Evolutionary conservation across 352 stramenopile species (phyloP).

Genomic region (Pythium phragmitis): DNA sequence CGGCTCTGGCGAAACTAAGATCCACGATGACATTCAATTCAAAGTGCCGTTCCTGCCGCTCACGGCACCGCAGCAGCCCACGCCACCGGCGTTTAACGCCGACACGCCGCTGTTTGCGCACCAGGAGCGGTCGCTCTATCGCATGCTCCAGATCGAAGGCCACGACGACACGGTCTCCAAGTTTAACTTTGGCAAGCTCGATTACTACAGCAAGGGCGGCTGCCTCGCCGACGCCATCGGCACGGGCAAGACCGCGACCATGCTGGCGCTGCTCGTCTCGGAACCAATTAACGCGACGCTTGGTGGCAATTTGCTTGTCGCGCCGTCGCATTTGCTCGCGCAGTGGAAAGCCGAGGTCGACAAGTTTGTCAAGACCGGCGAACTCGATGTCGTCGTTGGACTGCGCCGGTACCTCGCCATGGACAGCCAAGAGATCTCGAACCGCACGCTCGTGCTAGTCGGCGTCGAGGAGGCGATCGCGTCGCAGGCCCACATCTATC

Average conservation of each 20-base stretch:
- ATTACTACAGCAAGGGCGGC: conserved; percentile 71
- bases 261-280: conserved; percentile 69
- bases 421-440: conserved; percentile 45
- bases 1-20: conserved; percentile 20
- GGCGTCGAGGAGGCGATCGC: conserved; percentile 74
- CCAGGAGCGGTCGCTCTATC: conserved; percentile 80
- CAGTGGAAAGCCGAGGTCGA: conserved; percentile 81
- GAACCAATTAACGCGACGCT: conserved; percentile 50
- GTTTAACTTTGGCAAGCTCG: conserved; percentile 76
- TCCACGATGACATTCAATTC: conserved; percentile 69
- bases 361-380: conserved; percentile 66
- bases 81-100: conserved; percentile 48
- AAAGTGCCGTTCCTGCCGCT: conserved; percentile 85
- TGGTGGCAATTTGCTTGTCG: conserved; percentile 68
- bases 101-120: conserved; percentile 69
- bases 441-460: conserved; percentile 80
- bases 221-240: conserved; percentile 78
- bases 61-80: conserved; percentile 58
- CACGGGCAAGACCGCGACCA: conserved; percentile 85
- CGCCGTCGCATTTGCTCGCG: conserved; percentile 72
- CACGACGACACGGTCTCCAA: conserved; percentile 55
- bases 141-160: conserved; percentile 82
- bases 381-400: conserved; percentile 74
- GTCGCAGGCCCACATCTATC: conserved; percentile 58
- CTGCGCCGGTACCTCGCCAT: conserved; percentile 56